Evolutionary conservation across 257 asterid genomes (phyloP), one percentile per base, ranked within the genome.

Genomic region (Eucommia ulmoides): DNA sequence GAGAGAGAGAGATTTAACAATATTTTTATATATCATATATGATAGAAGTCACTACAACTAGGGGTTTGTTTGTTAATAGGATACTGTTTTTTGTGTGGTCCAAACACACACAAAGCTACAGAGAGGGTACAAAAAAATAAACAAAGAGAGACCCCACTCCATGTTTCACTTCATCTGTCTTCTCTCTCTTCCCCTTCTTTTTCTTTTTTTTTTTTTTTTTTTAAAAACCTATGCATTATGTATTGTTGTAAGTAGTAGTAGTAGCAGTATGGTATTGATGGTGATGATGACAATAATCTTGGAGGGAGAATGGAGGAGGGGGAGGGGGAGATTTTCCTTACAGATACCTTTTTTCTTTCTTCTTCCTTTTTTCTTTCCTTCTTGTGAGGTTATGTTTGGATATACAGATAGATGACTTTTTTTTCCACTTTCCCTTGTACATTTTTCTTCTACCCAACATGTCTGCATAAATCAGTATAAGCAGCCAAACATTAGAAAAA

Each of bases 121-220:
- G 60, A 73, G 72, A 74, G 81, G 67, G 68, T 73, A 74, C 66
- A 66, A 68, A 76, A 68, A 71, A 76, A 19, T 61, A 68, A 54
- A 56, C 51, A 75, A 54, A 70, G 70, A 65, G 70, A 67, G 50
- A 66, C 69, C 60, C 80, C 88, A 82, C 69, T 69, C 83, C 81
- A 77, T 72, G 45, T 78, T 74, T 75, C 76, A 77, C 71, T 77
- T 79, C 86, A 84, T 67, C 74, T 70, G n/a, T n/a, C n/a, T n/a
- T n/a, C n/a, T n/a, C n/a, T n/a, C n/a, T n/a, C n/a, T n/a, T n/a
- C n/a, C n/a, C n/a, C n/a, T n/a, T n/a, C n/a, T n/a, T n/a, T n/a
- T n/a, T n/a, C n/a, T n/a, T n/a, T n/a, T n/a, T n/a, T n/a, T n/a
- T n/a, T n/a, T n/a, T n/a, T n/a, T n/a, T n/a, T n/a, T n/a, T 84